Evolutionary conservation across 768 basidiomycete genomes (phyloP).

Genomic region (Daedaleopsis nitida): DNA sequence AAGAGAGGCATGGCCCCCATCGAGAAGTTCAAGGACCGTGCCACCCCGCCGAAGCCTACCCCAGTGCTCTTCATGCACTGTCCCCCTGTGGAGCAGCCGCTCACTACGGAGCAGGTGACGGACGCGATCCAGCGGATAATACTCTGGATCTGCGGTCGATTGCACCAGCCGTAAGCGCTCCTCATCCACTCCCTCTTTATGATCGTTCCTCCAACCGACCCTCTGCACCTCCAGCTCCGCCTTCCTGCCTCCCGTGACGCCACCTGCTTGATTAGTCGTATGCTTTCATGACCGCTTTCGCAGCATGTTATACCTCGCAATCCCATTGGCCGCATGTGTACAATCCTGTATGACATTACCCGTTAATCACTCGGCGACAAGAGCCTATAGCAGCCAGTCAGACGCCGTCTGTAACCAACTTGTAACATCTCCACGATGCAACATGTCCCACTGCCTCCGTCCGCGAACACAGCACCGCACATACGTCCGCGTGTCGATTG

Average conservation of each 20-base stretch:
- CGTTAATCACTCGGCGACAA: slow-evolving; percentile 3
- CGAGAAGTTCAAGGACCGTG: slow-evolving; percentile 31
- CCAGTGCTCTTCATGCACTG: slow-evolving; percentile 73
- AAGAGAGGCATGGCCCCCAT: slow-evolving; percentile 39
- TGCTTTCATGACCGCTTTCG: slow-evolving; percentile 8
- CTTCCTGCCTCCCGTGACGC: not conserved
- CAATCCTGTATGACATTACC: slow-evolving; percentile 7
- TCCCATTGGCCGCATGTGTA: slow-evolving; percentile 6
- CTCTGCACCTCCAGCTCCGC: not conserved
- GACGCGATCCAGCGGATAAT: slow-evolving; percentile 63
- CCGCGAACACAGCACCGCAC: not conserved
- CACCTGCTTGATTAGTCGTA: not conserved
- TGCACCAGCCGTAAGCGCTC: slow-evolving; percentile 9
- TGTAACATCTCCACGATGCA: not conserved
- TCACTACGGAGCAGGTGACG: slow-evolving; percentile 66
- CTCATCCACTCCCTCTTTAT: not conserved
- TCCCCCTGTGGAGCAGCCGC: slow-evolving; percentile 65
- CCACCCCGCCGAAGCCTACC: slow-evolving; percentile 29
- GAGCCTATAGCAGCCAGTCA: slow-evolving; percentile 12
- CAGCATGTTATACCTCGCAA: slow-evolving; percentile 18
- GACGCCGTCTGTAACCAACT: slow-evolving; percentile 3
- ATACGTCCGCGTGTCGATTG: slow-evolving; percentile 12
- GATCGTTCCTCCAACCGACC: not conserved
- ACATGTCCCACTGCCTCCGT: not conserved
- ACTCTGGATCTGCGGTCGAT: slow-evolving; percentile 52